phyloP scores from a whole-genome alignment of 2,329 filamentous ascomycete species.

The Microsporum canis region DNA sequence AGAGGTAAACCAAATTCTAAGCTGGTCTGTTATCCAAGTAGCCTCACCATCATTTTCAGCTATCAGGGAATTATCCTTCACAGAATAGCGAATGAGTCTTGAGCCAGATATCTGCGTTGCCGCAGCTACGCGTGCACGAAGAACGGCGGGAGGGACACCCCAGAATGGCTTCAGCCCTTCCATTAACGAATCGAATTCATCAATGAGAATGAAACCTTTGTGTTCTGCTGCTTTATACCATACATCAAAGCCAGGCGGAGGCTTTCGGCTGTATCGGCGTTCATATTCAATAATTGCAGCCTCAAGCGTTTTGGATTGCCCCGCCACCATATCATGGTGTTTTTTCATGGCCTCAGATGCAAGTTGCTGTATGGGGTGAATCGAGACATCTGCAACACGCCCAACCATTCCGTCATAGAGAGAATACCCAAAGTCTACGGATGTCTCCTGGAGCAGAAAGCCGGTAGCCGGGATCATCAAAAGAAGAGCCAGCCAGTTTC shows the following conservation, averaged over 20 bases:
- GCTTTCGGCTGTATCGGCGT: conserved; percentile 4
- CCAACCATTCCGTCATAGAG: not conserved
- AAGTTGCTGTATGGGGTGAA: conserved; percentile 4
- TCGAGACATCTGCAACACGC: not conserved
- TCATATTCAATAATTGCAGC: conserved; percentile 3
- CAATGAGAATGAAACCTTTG: not conserved
- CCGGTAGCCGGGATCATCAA: not conserved
- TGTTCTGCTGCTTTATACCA: conserved; percentile 5
- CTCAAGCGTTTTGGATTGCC: conserved; percentile 3
- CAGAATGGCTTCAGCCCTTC: conserved; percentile 6
- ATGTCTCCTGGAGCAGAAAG: not conserved
- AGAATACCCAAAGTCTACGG: not conserved
- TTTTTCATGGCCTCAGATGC: not conserved
- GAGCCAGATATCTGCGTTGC: not conserved
- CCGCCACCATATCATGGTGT: not conserved
- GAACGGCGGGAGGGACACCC: conserved; percentile 7
- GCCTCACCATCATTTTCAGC: conserved; percentile 2
- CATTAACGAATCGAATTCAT: conserved; percentile 7
- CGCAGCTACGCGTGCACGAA: conserved; percentile 5
- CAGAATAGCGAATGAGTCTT: conserved; percentile 5
- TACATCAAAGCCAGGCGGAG: conserved; percentile 5
- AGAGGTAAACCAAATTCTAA: conserved; percentile 4
- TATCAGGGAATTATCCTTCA: not conserved
- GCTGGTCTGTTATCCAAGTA: conserved; percentile 2
- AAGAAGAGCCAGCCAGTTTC: not conserved